Evolutionary conservation across 164 flowering plant species (phyloP).

Genomic region (Euptelea pleiosperma): DNA sequence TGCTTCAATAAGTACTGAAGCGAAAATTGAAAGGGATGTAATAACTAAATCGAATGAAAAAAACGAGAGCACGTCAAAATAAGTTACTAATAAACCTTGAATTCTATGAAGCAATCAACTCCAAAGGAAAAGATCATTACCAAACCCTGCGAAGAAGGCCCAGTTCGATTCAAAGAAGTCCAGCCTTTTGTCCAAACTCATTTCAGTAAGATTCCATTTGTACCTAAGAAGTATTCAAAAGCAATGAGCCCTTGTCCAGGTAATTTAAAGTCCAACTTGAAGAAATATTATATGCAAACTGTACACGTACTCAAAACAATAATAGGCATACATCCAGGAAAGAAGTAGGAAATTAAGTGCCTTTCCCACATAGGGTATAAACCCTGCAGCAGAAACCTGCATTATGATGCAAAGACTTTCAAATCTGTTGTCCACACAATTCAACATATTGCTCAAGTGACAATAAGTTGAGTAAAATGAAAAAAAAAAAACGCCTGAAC

Average conservation of each 20-base stretch:
- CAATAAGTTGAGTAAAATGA: not conserved
- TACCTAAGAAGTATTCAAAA: slow-evolving; percentile 42
- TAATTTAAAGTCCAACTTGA: not conserved
- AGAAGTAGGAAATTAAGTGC: slow-evolving; percentile 73
- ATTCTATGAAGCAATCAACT: not conserved
- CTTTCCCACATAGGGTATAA: slow-evolving; percentile 79
- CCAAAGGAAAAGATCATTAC: slow-evolving; percentile 31
- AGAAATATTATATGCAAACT: slow-evolving; percentile 2
- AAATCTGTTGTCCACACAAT: slow-evolving; percentile 7
- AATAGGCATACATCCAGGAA: slow-evolving; percentile 97
- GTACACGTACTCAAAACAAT: slow-evolving; percentile 83
- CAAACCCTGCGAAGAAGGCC: slow-evolving; percentile 95
- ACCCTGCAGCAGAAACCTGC: slow-evolving; percentile 79
- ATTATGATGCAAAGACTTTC: slow-evolving; percentile 9
- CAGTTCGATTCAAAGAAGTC: slow-evolving; percentile 91
- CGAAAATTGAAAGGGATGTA: too few relatives aligned
- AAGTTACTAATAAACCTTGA: too few relatives aligned
- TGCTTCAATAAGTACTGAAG: too few relatives aligned
- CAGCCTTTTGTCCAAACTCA: slow-evolving; percentile 72
- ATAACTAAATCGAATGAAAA: too few relatives aligned
- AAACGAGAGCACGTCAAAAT: too few relatives aligned
- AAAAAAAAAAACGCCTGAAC: not conserved
- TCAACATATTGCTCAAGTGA: not conserved
- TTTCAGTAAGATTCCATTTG: slow-evolving; percentile 87
- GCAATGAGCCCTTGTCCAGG: slow-evolving; percentile 12